Evolutionary conservation across 2,329 filamentous ascomycete species (phyloP), one percentile per base, ranked within the genome.

Genomic region (Trichoderma asperellum): DNA sequence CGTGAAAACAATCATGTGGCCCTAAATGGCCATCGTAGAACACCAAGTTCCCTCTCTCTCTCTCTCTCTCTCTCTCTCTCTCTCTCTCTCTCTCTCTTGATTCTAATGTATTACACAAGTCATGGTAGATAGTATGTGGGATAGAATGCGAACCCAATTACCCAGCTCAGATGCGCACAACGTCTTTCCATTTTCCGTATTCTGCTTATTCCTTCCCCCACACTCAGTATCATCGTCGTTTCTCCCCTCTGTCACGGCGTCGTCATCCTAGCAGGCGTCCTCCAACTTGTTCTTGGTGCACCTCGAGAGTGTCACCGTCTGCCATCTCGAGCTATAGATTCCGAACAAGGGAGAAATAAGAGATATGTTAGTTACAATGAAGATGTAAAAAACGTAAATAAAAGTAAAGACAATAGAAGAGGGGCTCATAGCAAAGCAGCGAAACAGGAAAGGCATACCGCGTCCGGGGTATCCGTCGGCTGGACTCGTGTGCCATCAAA

Each of bases 251-350:
- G 7, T 55, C 47, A 43, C 60, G 18, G 24, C 53, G 8, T 34
- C 35, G 35, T 57, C 40, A 65, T 58, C 56, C 40, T 35, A n/a
- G 43, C 55, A 65, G 16, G 74, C 75, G 81, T 71, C 94, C 95
- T 71, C 96, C 96, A 71, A 98, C 96, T 83, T 99, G 96, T 81
- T 99, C 96, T 80, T 98, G 96, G 80, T 98, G 95, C 32, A 99
- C 96, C 78, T 99, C 96, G 32, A 99, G 89, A 0, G 93, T 96
- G 77, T 99, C 96, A 43, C 96, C 95, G 75, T 99, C 96, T 73
- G 89, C 85, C 96, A 99, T 99, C 72, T 98, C 96, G 67, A 99
- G 62, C 62, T 65, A 35, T 47, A 37, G 91, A 35, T 18, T 98
- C 37, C 43, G 59, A 34, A 49, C n/a, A 49, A n/a, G 10, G 32